Percentiles rank a stretch among this genome's conserved stretches.
phyloP scores from a whole-genome alignment of 192 early-diverging fungal genomes.

The Coemansia sp. region DNA sequence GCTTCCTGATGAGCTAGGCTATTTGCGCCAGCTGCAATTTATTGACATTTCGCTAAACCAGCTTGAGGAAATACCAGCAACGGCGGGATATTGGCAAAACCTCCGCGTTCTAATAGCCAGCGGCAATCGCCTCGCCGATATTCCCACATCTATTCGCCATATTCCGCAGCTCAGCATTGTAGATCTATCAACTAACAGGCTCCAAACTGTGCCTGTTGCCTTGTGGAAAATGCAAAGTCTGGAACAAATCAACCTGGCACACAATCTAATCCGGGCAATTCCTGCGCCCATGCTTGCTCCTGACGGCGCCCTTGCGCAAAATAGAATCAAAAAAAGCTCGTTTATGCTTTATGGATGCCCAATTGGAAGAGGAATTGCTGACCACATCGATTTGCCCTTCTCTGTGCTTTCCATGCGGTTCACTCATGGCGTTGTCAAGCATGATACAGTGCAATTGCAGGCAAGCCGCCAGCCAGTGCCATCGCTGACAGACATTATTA shows the following conservation, averaged over 20 bases:
- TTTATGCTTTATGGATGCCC: constrained; percentile 34
- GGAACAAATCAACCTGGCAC: constrained; percentile 18
- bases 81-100: constrained; percentile 27
- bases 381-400: constrained; percentile 7
- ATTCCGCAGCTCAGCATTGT: constrained; percentile 12
- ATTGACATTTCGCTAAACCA: constrained; percentile 30
- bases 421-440: constrained; percentile 8
- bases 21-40: constrained; percentile 22
- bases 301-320: constrained; percentile 24
- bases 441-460: not conserved
- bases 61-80: constrained; percentile 21
- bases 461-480: constrained; percentile 1
- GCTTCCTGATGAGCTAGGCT: constrained; percentile 40
- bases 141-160: constrained; percentile 34
- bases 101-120: constrained; percentile 16
- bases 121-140: constrained; percentile 11
- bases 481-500: constrained; percentile 29
- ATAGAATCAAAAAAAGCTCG: constrained; percentile 7
- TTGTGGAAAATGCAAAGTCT: constrained; percentile 18
- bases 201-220: constrained; percentile 17
- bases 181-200: constrained; percentile 15
- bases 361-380: constrained; percentile 11
- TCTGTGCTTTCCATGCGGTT: constrained; percentile 13
- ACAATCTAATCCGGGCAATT: constrained; percentile 26
- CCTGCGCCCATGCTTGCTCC: constrained; percentile 36